Conservation (phyloP, 2,329 filamentous ascomycete species). For the Geoglossum cookeanum region DNA sequence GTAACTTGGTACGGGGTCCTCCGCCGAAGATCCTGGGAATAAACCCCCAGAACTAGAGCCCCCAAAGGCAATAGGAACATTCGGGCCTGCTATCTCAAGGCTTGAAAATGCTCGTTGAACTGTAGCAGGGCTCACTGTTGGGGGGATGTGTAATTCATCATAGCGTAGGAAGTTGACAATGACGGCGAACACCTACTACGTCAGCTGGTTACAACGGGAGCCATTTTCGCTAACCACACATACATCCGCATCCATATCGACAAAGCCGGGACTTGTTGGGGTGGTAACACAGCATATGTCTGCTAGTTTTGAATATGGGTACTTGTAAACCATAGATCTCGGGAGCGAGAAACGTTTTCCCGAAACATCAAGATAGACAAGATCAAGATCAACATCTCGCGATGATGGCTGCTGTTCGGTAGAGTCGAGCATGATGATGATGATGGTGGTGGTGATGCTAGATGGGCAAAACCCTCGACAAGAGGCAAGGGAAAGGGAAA, state of each 20-base stretch:
- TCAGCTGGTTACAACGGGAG: background rate
- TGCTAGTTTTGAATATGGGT: background rate
- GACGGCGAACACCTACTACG: background rate
- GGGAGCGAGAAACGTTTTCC: background rate
- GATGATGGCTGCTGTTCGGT: background rate
- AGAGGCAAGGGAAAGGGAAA: background rate
- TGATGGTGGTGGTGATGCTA: too few relatives aligned
- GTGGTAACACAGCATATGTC: background rate
- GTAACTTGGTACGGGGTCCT: constrained; percentile 14
- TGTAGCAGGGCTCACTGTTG: background rate
- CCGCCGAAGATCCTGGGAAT: background rate
- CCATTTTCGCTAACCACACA: background rate
- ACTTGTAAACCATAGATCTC: background rate
- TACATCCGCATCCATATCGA: constrained; percentile 2
- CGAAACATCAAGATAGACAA: background rate
- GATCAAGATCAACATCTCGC: background rate
- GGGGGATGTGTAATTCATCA: constrained; percentile 1
- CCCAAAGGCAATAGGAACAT: background rate
- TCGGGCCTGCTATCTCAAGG: background rate
- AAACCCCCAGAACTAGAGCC: background rate
- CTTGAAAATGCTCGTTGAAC: background rate
- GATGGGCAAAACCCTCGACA: background rate
- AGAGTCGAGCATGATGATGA: background rate
- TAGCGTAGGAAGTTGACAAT: background rate
- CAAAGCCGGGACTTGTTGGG: background rate